phyloP scores from a whole-genome alignment of 768 basidiomycete species.

The Boletus vinaceobasis region DNA sequence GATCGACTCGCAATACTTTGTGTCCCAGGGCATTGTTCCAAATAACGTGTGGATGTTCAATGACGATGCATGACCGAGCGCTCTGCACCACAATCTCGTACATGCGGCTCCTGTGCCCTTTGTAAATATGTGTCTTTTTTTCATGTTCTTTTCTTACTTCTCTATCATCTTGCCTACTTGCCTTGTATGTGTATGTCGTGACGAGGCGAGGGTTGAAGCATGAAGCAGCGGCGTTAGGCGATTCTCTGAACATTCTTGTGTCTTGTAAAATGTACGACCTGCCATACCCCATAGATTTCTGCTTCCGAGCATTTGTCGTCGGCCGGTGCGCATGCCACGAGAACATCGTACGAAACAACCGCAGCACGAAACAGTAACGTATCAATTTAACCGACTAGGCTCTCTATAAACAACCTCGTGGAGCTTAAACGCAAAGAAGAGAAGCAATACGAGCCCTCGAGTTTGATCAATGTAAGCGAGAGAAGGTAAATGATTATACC shows the following conservation, averaged over 20 bases:
- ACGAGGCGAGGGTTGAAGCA: conserved; percentile 9
- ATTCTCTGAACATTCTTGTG: conserved; percentile 19
- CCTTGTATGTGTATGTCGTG: conserved; percentile 25
- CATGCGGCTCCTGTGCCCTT: conserved; percentile 13
- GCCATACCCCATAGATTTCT: conserved; percentile 27
- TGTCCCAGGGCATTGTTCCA: conserved; percentile 13
- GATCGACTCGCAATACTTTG: conserved; percentile 11
- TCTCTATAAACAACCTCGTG: not conserved
- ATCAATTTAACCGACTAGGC: no score
- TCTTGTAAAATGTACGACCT: conserved; percentile 22
- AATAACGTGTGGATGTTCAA: conserved; percentile 15
- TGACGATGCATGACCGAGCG: conserved; percentile 9
- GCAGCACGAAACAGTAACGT: no score
- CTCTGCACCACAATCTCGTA: not conserved
- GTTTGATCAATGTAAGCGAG: no score
- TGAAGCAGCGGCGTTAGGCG: conserved; percentile 16
- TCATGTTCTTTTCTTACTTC: conserved; percentile 1
- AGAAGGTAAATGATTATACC: no score
- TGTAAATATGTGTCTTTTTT: conserved; percentile 20
- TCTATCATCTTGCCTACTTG: conserved; percentile 18
- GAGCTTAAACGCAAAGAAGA: not conserved
- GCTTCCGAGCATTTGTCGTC: not conserved
- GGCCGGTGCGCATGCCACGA: not conserved
- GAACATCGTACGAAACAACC: no score
- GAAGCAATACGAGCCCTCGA: no score